phyloP scores from a whole-genome alignment of 176 grass and related monocot species.

The Ensete ventricosum region DNA sequence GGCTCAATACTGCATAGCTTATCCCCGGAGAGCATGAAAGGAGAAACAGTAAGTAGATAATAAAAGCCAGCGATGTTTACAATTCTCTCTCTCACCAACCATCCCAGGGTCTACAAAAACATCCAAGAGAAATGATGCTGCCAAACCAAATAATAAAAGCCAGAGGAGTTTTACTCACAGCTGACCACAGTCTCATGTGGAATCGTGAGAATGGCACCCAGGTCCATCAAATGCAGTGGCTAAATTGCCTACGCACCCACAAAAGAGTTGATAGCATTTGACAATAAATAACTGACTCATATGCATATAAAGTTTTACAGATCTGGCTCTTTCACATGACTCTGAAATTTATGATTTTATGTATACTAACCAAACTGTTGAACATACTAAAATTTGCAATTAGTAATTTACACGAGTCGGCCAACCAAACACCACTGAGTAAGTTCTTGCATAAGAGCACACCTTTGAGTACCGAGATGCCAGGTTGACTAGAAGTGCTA shows the following conservation, averaged over 20 bases:
- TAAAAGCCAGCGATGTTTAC: too few relatives aligned
- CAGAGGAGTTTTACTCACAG: neutral
- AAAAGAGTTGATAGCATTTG: constrained; percentile 23
- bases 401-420: constrained; percentile 61
- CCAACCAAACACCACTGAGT: constrained; percentile 21
- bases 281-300: constrained; percentile 31
- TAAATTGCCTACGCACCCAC: constrained; percentile 25
- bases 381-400: constrained; percentile 44
- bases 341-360: constrained; percentile 38
- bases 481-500: constrained; percentile 24
- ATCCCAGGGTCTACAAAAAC: too few relatives aligned
- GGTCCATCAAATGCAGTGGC: constrained; percentile 27
- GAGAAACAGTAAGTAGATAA: too few relatives aligned
- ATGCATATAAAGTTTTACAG: constrained; percentile 25
- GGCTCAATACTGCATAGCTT: too few relatives aligned
- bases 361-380: neutral
- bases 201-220: neutral
- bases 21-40: too few relatives aligned
- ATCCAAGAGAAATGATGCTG: too few relatives aligned
- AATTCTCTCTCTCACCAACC: too few relatives aligned
- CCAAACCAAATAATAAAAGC: too few relatives aligned
- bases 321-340: constrained; percentile 37
- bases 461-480: constrained; percentile 8
- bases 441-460: neutral
- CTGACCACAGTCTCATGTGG: neutral